Evolutionary conservation across 2,329 filamentous ascomycete species (phyloP).

Genomic region (Colletotrichum magnum): DNA sequence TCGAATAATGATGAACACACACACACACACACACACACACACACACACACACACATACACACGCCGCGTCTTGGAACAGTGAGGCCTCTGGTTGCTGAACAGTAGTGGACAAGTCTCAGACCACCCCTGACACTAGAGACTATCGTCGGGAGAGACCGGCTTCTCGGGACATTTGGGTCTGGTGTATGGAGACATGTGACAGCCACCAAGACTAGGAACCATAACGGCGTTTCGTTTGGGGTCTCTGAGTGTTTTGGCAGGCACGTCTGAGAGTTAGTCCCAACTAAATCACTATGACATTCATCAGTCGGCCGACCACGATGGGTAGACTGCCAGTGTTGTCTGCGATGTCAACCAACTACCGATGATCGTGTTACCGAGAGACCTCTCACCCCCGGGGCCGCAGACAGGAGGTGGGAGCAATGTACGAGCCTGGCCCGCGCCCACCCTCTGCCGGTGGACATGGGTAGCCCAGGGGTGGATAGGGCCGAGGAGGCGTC

Average conservation of each 20-base stretch:
- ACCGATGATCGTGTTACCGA: no score
- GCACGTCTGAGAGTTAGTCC: no score
- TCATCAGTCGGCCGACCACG: no score
- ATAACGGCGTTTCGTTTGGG: no score
- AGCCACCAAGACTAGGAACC: not conserved
- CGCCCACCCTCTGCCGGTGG: not conserved
- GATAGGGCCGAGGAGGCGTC: not conserved
- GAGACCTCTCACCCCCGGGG: no score
- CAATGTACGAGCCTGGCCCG: no score
- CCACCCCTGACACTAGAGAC: not conserved
- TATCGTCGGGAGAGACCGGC: not conserved
- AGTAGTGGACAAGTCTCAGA: not conserved
- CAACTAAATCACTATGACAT: no score
- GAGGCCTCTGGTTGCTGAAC: not conserved
- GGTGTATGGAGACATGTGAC: not conserved
- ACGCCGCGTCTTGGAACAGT: not conserved
- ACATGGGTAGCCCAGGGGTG: not conserved
- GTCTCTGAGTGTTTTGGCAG: no score
- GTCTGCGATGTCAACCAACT: no score
- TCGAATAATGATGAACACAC: slow-evolving; percentile 24
- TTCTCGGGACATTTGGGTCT: not conserved
- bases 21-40: not conserved
- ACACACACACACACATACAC: not conserved
- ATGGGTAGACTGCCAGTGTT: no score
- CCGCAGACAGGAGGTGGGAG: no score